Base-by-base conservation (phyloP, 2,329 filamentous ascomycete genomes). In the Coniochaeta sp. region DNA sequence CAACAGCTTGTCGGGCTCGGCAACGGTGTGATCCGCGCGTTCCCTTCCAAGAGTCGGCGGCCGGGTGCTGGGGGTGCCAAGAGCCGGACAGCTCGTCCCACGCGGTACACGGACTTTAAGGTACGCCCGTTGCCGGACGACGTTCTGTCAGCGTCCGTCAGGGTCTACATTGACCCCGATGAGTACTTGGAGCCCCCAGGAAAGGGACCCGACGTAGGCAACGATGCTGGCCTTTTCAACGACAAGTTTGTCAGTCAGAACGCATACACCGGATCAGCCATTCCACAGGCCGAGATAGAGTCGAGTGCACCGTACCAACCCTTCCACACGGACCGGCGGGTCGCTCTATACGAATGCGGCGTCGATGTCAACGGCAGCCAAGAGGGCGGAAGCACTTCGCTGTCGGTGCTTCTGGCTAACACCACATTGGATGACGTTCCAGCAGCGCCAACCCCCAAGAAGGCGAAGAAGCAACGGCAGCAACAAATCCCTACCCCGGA, bases 301-400 rank as follows among this genome's bases (percentile, higher is more conserved):
- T 96, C 92, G 1, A 96, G 92, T 63, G 88, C 91, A 4, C 90
- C 92, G 2, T 97, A 96, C 61, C 91, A 96, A 62, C 92, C 94
- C 1, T 96, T 97, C 72, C 92, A 97, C 65, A 94, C 91, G 0
- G 91, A 97, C 63, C 81, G 83, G 51, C 83, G 92, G 3, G 88
- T 97, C 42, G 82, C 78, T n/a, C 74, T 96, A 24, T 87, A 84
- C 58, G 79, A 90, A 38, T 88, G 86, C 63, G 68, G 63, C 31
- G 57, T 60, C 12, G 40, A 47, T 13, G 50, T 40, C 6, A 14
- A 28, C 16, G 35, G 48, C 47, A 20, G 30, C 20, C 30, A 7
- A n/a, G 30, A 24, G 18, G 38, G 38, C 9, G 38, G 22, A 26
- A 42, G 38, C 20, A 42, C 38, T 24, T 42, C 38, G 22, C 45